These are phyloP conservation scores for Astragalus glycyphyllos DNA, from an alignment of 306 rosid species.

Conservation along the genomic window DNA sequence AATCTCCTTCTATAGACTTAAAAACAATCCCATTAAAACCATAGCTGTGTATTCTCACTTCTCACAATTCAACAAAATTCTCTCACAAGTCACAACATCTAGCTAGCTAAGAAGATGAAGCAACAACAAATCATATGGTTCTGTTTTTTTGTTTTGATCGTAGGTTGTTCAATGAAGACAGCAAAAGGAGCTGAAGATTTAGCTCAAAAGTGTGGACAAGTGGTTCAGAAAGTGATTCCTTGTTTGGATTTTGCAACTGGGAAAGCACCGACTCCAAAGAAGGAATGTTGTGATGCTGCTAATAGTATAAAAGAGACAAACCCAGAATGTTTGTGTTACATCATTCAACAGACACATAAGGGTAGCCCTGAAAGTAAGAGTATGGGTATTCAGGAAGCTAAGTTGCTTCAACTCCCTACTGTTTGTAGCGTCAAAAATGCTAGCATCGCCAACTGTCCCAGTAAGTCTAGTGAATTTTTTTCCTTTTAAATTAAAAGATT, in stretches of 20 bases:
- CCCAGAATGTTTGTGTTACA: slow-evolving; percentile 80
- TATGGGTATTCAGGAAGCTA: slow-evolving; percentile 67
- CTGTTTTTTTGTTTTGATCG: not conserved
- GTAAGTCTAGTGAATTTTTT: slow-evolving; percentile 42
- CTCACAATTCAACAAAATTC: not conserved
- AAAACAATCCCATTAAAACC: not conserved
- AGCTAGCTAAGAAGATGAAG: not conserved
- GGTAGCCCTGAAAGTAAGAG: slow-evolving; percentile 59
- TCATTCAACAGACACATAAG: slow-evolving; percentile 64
- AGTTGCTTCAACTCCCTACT: slow-evolving; percentile 76
- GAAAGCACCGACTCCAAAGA: slow-evolving; percentile 53
- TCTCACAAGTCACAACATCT: not conserved
- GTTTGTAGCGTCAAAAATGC: slow-evolving; percentile 68
- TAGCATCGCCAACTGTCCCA: slow-evolving; percentile 64
- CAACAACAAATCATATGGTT: not conserved
- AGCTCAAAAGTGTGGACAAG: slow-evolving; percentile 46
- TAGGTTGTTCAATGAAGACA: not conserved
- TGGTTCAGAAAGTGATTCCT: slow-evolving; percentile 52
- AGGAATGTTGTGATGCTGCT: slow-evolving; percentile 68
- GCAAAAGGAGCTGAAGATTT: slow-evolving; percentile 36
- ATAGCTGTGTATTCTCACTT: not conserved
- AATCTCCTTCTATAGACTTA: not conserved
- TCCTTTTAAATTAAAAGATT: not conserved
- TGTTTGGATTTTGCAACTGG: slow-evolving; percentile 72
- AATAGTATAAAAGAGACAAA: slow-evolving; percentile 49